phyloP scores from a whole-genome alignment of 352 stramenopile species.

The Globisporangium cystogenes region DNA sequence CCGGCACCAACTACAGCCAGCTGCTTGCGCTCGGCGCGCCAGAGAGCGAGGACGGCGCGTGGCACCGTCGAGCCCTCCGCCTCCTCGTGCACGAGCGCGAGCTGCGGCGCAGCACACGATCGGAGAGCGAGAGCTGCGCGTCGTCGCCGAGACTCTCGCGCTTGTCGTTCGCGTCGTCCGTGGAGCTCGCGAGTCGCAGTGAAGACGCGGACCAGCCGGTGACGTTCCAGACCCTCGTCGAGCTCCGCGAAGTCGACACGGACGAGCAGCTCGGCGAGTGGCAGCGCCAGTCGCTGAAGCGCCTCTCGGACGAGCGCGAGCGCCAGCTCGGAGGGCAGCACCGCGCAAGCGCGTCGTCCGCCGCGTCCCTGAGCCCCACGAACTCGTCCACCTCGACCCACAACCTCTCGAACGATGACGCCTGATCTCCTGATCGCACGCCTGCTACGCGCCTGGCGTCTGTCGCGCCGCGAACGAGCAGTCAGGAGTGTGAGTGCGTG shows the following conservation, averaged over 20 bases:
- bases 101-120: conserved; percentile 11
- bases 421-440: not conserved
- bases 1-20: conserved; percentile 23
- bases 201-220: conserved; percentile 6
- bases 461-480: not conserved
- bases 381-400: conserved; percentile 30
- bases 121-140: not conserved
- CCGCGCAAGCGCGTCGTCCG: not conserved
- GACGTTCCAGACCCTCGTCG: conserved; percentile 23
- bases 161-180: conserved; percentile 9
- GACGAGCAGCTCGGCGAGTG: conserved; percentile 17
- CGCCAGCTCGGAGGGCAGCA: conserved; percentile 11
- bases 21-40: conserved; percentile 24
- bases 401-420: conserved; percentile 13
- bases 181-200: conserved; percentile 2
- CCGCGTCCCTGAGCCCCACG: conserved; percentile 7
- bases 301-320: conserved; percentile 29
- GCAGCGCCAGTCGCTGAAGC: conserved; percentile 25
- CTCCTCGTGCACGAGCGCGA: conserved; percentile 34
- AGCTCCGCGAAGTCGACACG: conserved; percentile 14
- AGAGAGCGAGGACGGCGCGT: conserved; percentile 15
- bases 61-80: conserved; percentile 29
- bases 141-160: not conserved
- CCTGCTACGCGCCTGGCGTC: not conserved
- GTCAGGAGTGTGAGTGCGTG: not conserved